Evolutionary conservation across 176 grass and related monocot species (phyloP), one percentile per base, ranked within the genome.

Genomic region (Musa beccarii): DNA sequence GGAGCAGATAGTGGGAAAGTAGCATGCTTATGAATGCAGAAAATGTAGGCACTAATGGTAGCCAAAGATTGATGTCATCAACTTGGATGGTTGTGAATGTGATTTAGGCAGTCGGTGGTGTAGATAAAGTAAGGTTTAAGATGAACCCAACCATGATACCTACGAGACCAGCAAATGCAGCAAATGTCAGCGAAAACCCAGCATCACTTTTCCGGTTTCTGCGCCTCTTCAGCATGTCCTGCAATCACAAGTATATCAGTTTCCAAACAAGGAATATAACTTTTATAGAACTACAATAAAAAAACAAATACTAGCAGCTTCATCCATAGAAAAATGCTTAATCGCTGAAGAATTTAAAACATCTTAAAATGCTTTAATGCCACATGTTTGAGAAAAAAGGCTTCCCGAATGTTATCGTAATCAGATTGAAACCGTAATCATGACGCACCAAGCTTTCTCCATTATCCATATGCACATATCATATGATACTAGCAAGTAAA

Each of bases 151-250:
- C 68, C 64, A 93, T 16, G 26, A 93, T 21, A 63, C 94, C 94
- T 78, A 97, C 79, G 55, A 97, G 59, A 22, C 94, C 90, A 76
- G 85, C 94, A 26, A 97, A 85, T 54, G 74, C 84, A 66, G 90
- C 88, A 24, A 91, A 97, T 14, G 81, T 83, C 61, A 97, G 81
- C 12, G 94, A 94, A 79, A 99, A 99, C 56, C 90, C 84, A 2
- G 88, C 22, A 11, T 87, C 84, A 9, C 79, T 65, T 82, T 89
- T 94, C 62, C 82, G 78, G 77, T 84, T 91, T 79, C 81, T 83
- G 63, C 90, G 84, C 79, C 83, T 92, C 79, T 87, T 87, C 16
- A 91, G 75, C 81, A 86, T 80, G 52, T 99, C 95, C 95, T 94
- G 90, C 84, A 81, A 74, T 75, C 10, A 57, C 13, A 11, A 66